A percentile compares a stretch with the other conserved stretches of the same genome.
Conservation (phyloP, 2,329 filamentous ascomycete species). For the Dothistroma pini region DNA sequence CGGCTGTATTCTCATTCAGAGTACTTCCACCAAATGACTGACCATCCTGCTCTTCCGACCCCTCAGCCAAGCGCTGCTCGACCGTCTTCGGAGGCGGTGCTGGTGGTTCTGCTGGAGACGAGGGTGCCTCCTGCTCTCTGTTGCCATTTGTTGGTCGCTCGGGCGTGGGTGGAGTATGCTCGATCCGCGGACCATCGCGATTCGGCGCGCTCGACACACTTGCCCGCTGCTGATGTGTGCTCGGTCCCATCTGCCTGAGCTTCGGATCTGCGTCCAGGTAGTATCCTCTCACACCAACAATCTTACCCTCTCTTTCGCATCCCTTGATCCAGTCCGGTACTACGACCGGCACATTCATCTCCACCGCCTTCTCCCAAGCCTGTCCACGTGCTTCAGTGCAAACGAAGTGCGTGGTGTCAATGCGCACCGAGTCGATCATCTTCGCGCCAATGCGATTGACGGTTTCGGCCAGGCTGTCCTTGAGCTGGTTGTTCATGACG, state of each 20-base stretch:
- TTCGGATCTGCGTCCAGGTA: slow-evolving; percentile 84
- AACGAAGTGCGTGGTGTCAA: slow-evolving; percentile 98
- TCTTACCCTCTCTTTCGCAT: slow-evolving; percentile 89
- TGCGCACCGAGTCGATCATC: slow-evolving; percentile 82
- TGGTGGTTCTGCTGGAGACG: slow-evolving; percentile 22
- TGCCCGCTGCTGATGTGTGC: slow-evolving; percentile 31
- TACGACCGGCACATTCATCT: slow-evolving; percentile 97
- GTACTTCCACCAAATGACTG: slow-evolving; percentile 18
- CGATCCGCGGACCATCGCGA: slow-evolving; percentile 45
- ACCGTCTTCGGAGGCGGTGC: slow-evolving; percentile 30
- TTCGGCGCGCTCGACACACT: slow-evolving; percentile 31
- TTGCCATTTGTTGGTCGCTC: slow-evolving; percentile 34
- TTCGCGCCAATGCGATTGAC: slow-evolving; percentile 89
- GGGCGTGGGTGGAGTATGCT: slow-evolving; percentile 51
- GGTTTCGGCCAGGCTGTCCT: slow-evolving; percentile 69
- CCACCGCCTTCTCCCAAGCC: slow-evolving; percentile 92
- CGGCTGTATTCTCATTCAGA: slow-evolving; percentile 32
- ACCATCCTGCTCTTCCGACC: slow-evolving; percentile 32
- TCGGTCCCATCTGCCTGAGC: slow-evolving; percentile 51
- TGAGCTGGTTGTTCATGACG: slow-evolving; percentile 68
- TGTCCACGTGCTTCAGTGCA: slow-evolving; percentile 88
- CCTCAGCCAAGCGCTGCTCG: slow-evolving; percentile 16
- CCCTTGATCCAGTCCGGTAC: slow-evolving; percentile 95
- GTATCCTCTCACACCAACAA: slow-evolving; percentile 91
- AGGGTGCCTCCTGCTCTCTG: slow-evolving; percentile 7